These are phyloP conservation scores for Arthrinium phaeospermum DNA, from an alignment of 2,329 filamentous ascomycete genomes.

Conservation along the genomic window DNA sequence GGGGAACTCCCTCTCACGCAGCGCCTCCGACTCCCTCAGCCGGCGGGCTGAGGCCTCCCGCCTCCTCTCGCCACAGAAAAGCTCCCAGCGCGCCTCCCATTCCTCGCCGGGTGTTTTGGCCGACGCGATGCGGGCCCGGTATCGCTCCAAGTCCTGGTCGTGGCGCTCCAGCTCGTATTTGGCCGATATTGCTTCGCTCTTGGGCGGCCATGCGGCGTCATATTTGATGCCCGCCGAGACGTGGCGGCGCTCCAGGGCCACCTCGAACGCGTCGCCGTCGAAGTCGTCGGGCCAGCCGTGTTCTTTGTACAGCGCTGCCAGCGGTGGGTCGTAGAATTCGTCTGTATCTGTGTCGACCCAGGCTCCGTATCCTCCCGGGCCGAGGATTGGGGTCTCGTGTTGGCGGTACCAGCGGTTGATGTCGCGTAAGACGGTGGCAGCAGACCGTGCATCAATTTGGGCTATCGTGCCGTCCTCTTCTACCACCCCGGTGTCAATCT, in stretches of 20 bases:
- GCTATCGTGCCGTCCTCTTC: not conserved
- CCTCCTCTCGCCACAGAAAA: not conserved
- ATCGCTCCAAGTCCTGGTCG: not conserved
- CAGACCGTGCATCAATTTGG: not conserved
- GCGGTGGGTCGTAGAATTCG: not conserved
- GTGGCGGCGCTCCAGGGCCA: not conserved
- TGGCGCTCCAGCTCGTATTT: not conserved
- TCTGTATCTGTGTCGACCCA: not conserved
- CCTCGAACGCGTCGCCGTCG: constrained; percentile 3
- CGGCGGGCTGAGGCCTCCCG: not conserved
- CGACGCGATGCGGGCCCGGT: not conserved
- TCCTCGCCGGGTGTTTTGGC: not conserved
- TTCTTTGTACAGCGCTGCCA: not conserved
- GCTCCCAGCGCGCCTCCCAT: not conserved
- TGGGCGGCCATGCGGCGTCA: too few species aligned
- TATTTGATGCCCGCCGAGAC: not conserved
- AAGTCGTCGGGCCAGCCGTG: not conserved
- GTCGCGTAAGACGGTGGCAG: not conserved
- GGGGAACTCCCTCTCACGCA: not conserved
- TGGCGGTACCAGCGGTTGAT: not conserved
- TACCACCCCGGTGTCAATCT: not conserved
- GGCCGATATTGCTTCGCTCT: not conserved
- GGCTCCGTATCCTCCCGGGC: not conserved
- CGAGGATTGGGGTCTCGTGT: not conserved
- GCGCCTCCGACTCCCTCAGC: not conserved